Evolutionary conservation across 2,329 filamentous ascomycete species (phyloP).

Genomic region (Taxawa tesnikishii): DNA sequence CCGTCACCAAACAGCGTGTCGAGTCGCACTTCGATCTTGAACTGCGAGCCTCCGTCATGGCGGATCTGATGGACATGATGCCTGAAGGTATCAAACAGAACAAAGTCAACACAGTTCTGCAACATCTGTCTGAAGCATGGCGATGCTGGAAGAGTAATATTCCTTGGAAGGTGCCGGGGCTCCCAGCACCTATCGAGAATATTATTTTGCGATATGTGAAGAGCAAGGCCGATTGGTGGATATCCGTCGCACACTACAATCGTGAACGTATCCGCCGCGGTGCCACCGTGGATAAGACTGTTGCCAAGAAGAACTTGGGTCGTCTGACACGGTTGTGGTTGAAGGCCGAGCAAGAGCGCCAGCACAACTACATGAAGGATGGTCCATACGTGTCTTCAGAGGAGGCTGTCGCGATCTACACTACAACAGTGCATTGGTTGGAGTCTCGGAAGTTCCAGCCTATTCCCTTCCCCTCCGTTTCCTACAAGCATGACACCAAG

Average conservation of each 20-base stretch:
- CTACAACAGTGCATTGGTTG: slow-evolving; percentile 96
- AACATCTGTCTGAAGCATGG: slow-evolving; percentile 97
- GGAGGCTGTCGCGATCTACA: slow-evolving; percentile 97
- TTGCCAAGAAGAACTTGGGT: slow-evolving; percentile 97
- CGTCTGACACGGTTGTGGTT: slow-evolving; percentile 91
- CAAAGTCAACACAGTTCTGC: slow-evolving; percentile 95
- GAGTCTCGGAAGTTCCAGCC: slow-evolving; percentile 97
- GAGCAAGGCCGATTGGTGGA: slow-evolving; percentile 99
- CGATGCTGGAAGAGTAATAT: slow-evolving; percentile 99
- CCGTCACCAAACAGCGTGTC: slow-evolving; percentile 96
- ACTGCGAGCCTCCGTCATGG: slow-evolving; percentile 95
- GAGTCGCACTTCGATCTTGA: slow-evolving; percentile 98
- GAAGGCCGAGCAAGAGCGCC: slow-evolving; percentile 94
- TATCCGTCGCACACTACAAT: slow-evolving; percentile 97
- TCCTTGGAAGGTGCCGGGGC: slow-evolving; percentile 94
- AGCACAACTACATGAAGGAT: slow-evolving; percentile 99
- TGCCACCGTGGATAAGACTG: slow-evolving; percentile 96
- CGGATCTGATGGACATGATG: slow-evolving; percentile 99
- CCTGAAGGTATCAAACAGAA: slow-evolving; percentile 98
- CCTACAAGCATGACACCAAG: slow-evolving; percentile 99
- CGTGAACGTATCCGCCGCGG: slow-evolving; percentile 91
- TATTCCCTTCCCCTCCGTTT: slow-evolving; percentile 96
- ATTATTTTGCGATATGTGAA: slow-evolving; percentile 98
- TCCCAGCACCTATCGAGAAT: slow-evolving; percentile 95
- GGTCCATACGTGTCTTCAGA: slow-evolving; percentile 97